These are phyloP conservation scores for Ophiostoma sp. DNA, from an alignment of 2,329 filamentous ascomycete species.

Conservation along the genomic window DNA sequence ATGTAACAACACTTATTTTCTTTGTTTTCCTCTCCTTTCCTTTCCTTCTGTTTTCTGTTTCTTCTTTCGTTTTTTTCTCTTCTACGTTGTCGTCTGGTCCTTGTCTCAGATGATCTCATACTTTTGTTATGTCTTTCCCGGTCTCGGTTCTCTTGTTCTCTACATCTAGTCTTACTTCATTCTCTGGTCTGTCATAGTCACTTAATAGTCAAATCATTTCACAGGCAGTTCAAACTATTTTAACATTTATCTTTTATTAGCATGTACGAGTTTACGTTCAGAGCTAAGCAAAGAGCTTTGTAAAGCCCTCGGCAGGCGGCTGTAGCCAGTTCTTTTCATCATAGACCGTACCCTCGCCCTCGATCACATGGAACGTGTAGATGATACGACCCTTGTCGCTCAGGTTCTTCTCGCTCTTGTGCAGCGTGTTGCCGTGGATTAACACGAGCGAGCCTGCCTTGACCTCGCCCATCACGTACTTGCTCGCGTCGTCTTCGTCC, in stretches of 20 bases:
- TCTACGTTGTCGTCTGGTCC: constrained; percentile 25
- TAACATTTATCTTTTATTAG: too few species aligned
- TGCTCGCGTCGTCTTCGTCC: constrained; percentile 41
- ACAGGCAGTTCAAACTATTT: too few species aligned
- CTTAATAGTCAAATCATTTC: too few species aligned
- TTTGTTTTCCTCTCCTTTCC: constrained; percentile 3
- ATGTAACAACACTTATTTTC: not conserved
- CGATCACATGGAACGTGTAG: constrained; percentile 96
- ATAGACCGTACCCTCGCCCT: constrained; percentile 62
- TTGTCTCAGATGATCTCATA: too few species aligned
- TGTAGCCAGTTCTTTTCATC: constrained; percentile 92
- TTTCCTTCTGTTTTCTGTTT: constrained; percentile 6
- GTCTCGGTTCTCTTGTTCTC: too few species aligned
- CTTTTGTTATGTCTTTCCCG: too few species aligned
- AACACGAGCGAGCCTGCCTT: constrained; percentile 86
- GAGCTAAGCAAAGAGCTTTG: constrained; percentile 47
- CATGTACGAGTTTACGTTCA: too few species aligned
- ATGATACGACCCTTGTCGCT: constrained; percentile 85
- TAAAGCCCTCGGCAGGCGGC: constrained; percentile 74
- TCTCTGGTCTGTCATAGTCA: too few species aligned
- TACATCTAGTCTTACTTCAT: too few species aligned
- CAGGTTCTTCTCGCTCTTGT: constrained; percentile 91
- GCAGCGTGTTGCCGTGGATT: constrained; percentile 91
- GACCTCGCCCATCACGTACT: constrained; percentile 77
- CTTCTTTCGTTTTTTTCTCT: not conserved